Evolutionary conservation across 345 rosid genomes (phyloP).

Genomic region (Luvunga scandens): DNA sequence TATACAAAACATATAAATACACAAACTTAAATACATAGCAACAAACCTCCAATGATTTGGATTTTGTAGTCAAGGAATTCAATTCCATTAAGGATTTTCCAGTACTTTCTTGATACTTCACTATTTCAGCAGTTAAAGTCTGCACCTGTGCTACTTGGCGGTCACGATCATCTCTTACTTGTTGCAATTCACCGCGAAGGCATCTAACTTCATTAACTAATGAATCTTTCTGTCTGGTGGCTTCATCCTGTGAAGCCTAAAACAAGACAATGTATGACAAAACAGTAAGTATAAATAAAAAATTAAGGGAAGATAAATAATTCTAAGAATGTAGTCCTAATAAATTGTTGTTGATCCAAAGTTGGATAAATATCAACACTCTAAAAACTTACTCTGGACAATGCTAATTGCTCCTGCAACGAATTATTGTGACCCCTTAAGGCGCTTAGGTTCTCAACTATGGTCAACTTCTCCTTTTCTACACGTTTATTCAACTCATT

Average conservation of each 20-base stretch:
- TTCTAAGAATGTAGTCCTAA: not conserved
- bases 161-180: slow-evolving; percentile 88
- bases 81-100: slow-evolving; percentile 72
- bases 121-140: slow-evolving; percentile 51
- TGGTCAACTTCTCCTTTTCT: slow-evolving; percentile 74
- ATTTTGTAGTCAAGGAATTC: slow-evolving; percentile 53
- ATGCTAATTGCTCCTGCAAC: slow-evolving; percentile 72
- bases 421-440: slow-evolving; percentile 80
- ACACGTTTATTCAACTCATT: slow-evolving; percentile 61
- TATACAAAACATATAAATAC: not conserved
- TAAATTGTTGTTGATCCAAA: not conserved
- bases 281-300: not conserved
- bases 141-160: slow-evolving; percentile 58
- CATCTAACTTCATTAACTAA: slow-evolving; percentile 59
- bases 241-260: slow-evolving; percentile 76
- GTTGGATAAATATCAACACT: not conserved
- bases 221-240: slow-evolving; percentile 59
- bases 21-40: not conserved
- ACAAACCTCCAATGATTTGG: slow-evolving; percentile 79
- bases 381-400: slow-evolving; percentile 55
- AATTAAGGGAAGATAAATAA: not conserved
- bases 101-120: slow-evolving; percentile 58
- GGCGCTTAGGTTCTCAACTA: slow-evolving; percentile 77
- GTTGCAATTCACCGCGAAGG: slow-evolving; percentile 78
- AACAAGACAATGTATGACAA: slow-evolving; percentile 7